Evolutionary conservation across 805 yeast genomes (phyloP).

Genomic region (Suhomyces xylopsoci): DNA sequence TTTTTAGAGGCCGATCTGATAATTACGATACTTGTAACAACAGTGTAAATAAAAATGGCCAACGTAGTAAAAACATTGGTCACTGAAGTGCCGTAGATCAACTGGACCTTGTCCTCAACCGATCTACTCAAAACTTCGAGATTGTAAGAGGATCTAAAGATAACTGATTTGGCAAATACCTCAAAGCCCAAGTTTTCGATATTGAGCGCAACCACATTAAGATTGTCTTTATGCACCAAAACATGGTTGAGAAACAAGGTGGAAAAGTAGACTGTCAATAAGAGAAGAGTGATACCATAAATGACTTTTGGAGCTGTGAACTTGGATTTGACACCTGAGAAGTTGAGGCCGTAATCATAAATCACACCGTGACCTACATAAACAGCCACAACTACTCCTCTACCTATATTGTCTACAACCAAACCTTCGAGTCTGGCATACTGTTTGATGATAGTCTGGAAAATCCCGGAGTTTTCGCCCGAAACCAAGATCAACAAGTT

Average conservation of each 20-base stretch:
- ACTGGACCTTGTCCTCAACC: not conserved
- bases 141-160: constrained; percentile 3
- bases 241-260: constrained; percentile 3
- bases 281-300: not conserved
- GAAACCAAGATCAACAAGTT: not conserved
- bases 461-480: not conserved
- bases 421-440: not conserved
- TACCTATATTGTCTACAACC: not conserved
- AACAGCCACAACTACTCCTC: not conserved
- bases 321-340: not conserved
- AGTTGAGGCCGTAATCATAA: not conserved
- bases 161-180: constrained; percentile 2
- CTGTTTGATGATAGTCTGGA: not conserved
- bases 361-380: constrained; percentile 6
- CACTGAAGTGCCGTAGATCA: not conserved
- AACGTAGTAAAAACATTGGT: not conserved
- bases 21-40: not conserved
- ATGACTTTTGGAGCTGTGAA: not conserved
- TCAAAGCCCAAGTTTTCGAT: constrained; percentile 4
- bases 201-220: not conserved
- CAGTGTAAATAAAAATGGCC: not conserved
- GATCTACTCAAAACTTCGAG: not conserved
- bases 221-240: constrained; percentile 1
- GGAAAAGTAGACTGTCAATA: not conserved
- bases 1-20: not conserved